Evolutionary conservation across 768 basidiomycete genomes (phyloP), one percentile per base, ranked within the genome.

Genomic region (Coprinopsis strossmayeri): DNA sequence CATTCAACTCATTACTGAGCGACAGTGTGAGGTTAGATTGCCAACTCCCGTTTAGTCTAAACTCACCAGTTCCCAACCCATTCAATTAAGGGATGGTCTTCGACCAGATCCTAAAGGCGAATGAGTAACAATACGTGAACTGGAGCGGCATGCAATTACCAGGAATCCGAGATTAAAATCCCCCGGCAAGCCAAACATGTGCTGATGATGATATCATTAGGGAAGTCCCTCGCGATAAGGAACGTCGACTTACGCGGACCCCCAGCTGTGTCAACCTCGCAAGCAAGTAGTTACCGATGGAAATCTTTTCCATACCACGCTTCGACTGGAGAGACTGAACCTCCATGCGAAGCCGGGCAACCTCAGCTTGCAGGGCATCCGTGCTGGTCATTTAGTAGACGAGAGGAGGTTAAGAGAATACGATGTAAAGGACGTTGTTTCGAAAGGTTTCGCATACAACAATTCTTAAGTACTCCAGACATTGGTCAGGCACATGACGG

Each of bases 11-110:
- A 52, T 91, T 90, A 55, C 87, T 88, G 50, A 0, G 46, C n/a
- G 15, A 13, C n/a, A 11, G 11, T 5, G 7, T 26, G 23, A 24
- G 5, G 10, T 4, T 11, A 23, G 23, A 7, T 23, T 7, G 9
- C 21, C 9, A 25, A 10, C 4, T 4, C 21, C 9, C 25, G 40
- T 3, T 3, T 32, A 11, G 25, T 11, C 43, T 13, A 9, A 0
- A 46, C 68, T 4, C 63, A 84, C 85, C 86, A 88, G 59, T 90
- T 88, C 3, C 92, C 93, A 46, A 93, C 76, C 92, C 92, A 95
- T 13, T 87, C 69, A 34, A 96, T 82, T 4, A 61, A 72, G 2
- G 81, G 76, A 59, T 89, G 78, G 51, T 87, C 87, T 62, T 94
- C 91, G 45, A 96, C 73, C 26, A 85, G 70, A 62, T 96, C 91